phyloP scores from a whole-genome alignment of 2,329 filamentous ascomycete genomes.

The Pseudogymnoascus sp. region DNA sequence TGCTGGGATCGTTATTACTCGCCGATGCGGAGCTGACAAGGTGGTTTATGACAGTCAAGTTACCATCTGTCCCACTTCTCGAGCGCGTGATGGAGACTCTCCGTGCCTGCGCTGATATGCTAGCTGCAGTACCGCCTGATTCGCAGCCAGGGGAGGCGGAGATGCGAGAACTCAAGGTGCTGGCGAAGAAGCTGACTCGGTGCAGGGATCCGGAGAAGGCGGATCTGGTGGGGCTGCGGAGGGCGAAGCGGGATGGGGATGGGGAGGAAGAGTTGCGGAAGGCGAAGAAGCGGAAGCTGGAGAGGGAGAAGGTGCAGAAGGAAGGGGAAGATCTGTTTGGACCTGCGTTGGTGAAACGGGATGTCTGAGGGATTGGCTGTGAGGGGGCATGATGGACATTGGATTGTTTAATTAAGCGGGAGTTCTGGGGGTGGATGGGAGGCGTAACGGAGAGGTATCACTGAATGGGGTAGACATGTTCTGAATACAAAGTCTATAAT shows the following conservation, averaged over 20 bases:
- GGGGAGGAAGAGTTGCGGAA: constrained; percentile 20
- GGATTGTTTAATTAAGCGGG: not conserved
- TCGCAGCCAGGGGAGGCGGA: constrained; percentile 22
- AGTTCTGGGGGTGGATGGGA: not conserved
- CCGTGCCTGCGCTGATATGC: constrained; percentile 42
- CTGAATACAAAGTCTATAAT: not conserved
- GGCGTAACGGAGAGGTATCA: not conserved
- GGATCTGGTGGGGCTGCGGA: constrained; percentile 61
- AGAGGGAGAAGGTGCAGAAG: constrained; percentile 31
- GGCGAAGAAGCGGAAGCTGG: constrained; percentile 34
- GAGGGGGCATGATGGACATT: not conserved
- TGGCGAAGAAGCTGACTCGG: constrained; percentile 61
- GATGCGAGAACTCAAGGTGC: constrained; percentile 42
- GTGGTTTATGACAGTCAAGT: constrained; percentile 26
- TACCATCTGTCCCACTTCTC: constrained; percentile 22
- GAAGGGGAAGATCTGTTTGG: constrained; percentile 30
- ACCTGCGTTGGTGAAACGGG: constrained; percentile 18
- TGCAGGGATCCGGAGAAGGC: constrained; percentile 67
- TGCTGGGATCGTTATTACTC: constrained; percentile 70
- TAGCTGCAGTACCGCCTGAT: constrained; percentile 43
- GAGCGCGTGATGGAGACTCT: constrained; percentile 44
- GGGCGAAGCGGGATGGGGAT: constrained; percentile 46
- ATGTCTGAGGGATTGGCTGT: not conserved
- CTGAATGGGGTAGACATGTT: not conserved
- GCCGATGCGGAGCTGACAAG: constrained; percentile 55